Evolutionary conservation across 2,329 filamentous ascomycete genomes (phyloP).

Genomic region (Colletotrichum australisinense): DNA sequence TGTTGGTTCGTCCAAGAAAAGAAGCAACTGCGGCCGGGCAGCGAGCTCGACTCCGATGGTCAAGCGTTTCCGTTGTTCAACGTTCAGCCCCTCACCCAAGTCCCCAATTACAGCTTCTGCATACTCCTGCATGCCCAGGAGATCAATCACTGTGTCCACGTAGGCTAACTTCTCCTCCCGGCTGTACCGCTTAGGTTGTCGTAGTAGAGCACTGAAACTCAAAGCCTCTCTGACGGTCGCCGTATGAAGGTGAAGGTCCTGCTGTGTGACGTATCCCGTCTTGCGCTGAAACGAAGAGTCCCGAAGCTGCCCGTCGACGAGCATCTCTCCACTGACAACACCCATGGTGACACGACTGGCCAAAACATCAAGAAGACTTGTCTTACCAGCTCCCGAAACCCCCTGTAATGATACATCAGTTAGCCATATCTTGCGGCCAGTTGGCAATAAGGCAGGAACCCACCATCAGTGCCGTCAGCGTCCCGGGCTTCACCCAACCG

Average conservation of each 20-base stretch:
- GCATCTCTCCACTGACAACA: conserved; percentile 73
- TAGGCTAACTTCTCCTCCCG: conserved; percentile 41
- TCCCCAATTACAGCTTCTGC: conserved; percentile 78
- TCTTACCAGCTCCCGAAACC: conserved; percentile 44
- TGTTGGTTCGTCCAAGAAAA: conserved; percentile 83
- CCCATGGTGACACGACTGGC: conserved; percentile 76
- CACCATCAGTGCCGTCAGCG: conserved; percentile 73
- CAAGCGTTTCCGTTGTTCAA: conserved; percentile 64
- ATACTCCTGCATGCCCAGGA: conserved; percentile 66
- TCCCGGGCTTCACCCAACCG: conserved; percentile 77
- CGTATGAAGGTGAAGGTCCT: conserved; percentile 57
- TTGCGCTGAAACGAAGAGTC: conserved; percentile 75
- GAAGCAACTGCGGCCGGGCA: conserved; percentile 77
- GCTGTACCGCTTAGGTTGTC: conserved; percentile 71
- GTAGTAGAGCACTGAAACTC: conserved; percentile 73
- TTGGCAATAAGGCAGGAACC: conserved; percentile 72
- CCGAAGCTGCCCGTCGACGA: conserved; percentile 71
- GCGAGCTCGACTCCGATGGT: conserved; percentile 83
- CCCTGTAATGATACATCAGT: conserved; percentile 1
- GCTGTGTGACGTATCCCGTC: conserved; percentile 75
- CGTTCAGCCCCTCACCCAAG: conserved; percentile 65
- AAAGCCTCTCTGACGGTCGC: conserved; percentile 70
- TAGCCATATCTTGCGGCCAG: not conserved
- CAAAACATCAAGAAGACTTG: conserved; percentile 70
- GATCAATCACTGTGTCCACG: conserved; percentile 44